Conservation (phyloP, 1,284 basidiomycete species). For the Fistulinella cinereoalba region DNA sequence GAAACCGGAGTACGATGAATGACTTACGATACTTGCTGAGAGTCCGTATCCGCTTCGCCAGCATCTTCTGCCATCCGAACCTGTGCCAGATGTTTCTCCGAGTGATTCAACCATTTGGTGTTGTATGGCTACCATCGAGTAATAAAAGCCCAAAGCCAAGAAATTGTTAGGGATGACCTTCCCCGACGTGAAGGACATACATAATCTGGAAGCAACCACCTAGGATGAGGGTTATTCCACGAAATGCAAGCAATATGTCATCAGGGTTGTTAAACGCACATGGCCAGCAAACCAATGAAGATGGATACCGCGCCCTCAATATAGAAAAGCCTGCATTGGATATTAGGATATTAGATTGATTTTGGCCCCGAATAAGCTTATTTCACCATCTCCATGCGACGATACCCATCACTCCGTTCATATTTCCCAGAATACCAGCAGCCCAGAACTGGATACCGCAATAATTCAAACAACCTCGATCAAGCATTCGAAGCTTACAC, state of each 20-base stretch:
- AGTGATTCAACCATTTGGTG: slow-evolving; percentile 60
- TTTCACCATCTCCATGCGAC: slow-evolving; percentile 67
- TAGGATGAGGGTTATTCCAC: slow-evolving; percentile 17
- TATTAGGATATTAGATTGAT: background rate
- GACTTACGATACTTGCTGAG: slow-evolving; percentile 51
- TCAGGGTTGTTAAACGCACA: slow-evolving; percentile 37
- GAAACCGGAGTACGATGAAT: background rate
- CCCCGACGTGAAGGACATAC: slow-evolving; percentile 11
- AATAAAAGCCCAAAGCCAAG: background rate
- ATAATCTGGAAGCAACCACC: slow-evolving; percentile 44
- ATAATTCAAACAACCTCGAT: slow-evolving; percentile 40
- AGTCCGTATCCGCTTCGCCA: slow-evolving; percentile 65
- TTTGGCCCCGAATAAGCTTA: background rate
- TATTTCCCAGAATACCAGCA: background rate
- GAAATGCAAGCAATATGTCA: background rate
- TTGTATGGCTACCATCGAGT: slow-evolving; percentile 59
- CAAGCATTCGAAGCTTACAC: slow-evolving; percentile 38
- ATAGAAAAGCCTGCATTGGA: background rate
- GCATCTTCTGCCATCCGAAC: slow-evolving; percentile 70
- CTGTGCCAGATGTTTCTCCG: slow-evolving; percentile 64
- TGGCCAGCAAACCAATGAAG: slow-evolving; percentile 48
- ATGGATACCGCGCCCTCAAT: slow-evolving; percentile 55
- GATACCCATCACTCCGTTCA: slow-evolving; percentile 62
- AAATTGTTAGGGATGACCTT: background rate
- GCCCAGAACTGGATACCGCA: slow-evolving; percentile 6